Conservation (phyloP, 495 filamentous ascomycete species). For the Talaromyces wortmannii region DNA sequence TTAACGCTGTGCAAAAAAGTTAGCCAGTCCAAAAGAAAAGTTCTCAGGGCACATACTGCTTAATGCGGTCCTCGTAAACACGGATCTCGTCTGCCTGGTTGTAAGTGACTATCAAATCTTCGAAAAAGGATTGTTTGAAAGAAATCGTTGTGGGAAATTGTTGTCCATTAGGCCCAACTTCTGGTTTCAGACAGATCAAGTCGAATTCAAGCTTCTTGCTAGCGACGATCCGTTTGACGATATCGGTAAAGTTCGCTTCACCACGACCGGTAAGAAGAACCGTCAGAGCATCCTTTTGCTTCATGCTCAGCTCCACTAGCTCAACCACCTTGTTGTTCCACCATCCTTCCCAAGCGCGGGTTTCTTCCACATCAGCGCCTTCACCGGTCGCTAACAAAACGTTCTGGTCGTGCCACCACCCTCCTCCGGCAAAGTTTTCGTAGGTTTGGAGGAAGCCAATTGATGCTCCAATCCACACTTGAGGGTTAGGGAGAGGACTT, state of each 20-base stretch:
- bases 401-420: slow-evolving; percentile 94
- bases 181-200: slow-evolving; percentile 82
- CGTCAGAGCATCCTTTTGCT: slow-evolving; percentile 80
- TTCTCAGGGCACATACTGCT: slow-evolving; percentile 43
- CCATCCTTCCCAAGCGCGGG: slow-evolving; percentile 83
- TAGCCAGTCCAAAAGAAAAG: slow-evolving; percentile 1
- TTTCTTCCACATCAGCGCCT: slow-evolving; percentile 76
- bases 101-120: slow-evolving; percentile 78
- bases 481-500: slow-evolving; percentile 81
- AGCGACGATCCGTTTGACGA: slow-evolving; percentile 76
- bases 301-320: slow-evolving; percentile 72
- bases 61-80: slow-evolving; percentile 58
- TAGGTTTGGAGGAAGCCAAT: slow-evolving; percentile 68
- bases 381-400: slow-evolving; percentile 84
- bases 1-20: slow-evolving; percentile 45
- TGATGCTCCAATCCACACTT: slow-evolving; percentile 75
- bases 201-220: slow-evolving; percentile 82
- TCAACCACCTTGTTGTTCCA: slow-evolving; percentile 95
- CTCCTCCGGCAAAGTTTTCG: slow-evolving; percentile 74
- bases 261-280: slow-evolving; percentile 86
- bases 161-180: slow-evolving; percentile 69
- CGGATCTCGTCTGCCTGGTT: slow-evolving; percentile 71
- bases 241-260: slow-evolving; percentile 65
- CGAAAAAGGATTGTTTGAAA: slow-evolving; percentile 82
- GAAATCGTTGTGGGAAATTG: slow-evolving; percentile 70